phyloP scores from a whole-genome alignment of 1,284 basidiomycete species.

The Calocybe gambosa region DNA sequence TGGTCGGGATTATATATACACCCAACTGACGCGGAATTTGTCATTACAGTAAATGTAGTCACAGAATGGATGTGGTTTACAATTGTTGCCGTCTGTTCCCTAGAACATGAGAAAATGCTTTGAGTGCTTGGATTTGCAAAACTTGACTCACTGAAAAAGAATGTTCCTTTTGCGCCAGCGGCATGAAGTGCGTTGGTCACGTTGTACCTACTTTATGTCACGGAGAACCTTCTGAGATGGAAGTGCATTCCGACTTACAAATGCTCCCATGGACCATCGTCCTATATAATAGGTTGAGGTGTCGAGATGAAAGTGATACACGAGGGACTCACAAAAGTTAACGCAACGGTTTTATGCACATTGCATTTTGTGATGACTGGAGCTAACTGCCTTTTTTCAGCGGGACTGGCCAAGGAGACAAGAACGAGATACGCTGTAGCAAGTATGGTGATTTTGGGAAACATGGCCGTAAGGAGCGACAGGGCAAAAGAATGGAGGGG shows the following conservation, averaged over 20 bases:
- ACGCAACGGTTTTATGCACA: slow-evolving; percentile 27
- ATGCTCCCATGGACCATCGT: slow-evolving; percentile 18
- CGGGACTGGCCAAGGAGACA: slow-evolving; percentile 8
- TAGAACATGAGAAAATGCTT: no score
- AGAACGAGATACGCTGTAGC: slow-evolving; percentile 9
- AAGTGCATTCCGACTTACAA: slow-evolving; percentile 8
- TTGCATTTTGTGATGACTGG: slow-evolving; percentile 28
- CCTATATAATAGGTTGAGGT: background rate
- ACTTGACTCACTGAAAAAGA: slow-evolving; percentile 35
- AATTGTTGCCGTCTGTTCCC: slow-evolving; percentile 31
- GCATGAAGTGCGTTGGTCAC: slow-evolving; percentile 33
- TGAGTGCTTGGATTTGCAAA: no score
- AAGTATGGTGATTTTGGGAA: slow-evolving; percentile 8
- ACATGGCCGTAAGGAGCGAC: slow-evolving; percentile 7
- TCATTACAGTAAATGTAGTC: background rate
- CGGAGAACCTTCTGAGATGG: background rate
- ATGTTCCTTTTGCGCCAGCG: slow-evolving; percentile 33
- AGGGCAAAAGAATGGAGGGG: background rate
- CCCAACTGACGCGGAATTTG: slow-evolving; percentile 19
- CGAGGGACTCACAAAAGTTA: slow-evolving; percentile 28
- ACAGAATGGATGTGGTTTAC: slow-evolving; percentile 14
- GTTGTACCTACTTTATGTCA: slow-evolving; percentile 21
- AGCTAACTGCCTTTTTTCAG: slow-evolving; percentile 16
- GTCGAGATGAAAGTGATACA: background rate
- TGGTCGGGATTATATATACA: slow-evolving; percentile 30